Conservation (phyloP, 2,329 filamentous ascomycete genomes). For the Exophiala mesophila region DNA sequence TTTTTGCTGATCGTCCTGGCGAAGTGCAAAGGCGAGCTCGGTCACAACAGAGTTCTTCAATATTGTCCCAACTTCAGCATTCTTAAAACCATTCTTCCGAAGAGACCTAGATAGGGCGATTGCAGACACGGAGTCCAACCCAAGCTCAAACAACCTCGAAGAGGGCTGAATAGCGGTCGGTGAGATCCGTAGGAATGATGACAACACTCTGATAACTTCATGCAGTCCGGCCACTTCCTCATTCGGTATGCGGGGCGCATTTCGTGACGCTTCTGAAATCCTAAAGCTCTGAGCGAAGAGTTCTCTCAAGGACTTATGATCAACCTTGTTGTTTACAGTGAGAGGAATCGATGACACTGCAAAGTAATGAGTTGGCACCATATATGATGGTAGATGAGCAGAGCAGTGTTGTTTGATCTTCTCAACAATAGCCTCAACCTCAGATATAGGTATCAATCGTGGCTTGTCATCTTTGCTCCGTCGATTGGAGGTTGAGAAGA, state of each 20-base stretch:
- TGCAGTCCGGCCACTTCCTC: conserved; percentile 30
- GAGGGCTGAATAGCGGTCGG: conserved; percentile 44
- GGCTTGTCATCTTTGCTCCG: conserved; percentile 17
- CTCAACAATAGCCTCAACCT: conserved; percentile 39
- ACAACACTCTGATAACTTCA: conserved; percentile 46
- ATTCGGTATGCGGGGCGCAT: conserved; percentile 35
- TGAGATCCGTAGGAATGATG: conserved; percentile 43
- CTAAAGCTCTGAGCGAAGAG: conserved; percentile 55
- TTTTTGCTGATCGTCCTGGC: neutral
- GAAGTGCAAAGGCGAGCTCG: conserved; percentile 37
- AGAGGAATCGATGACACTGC: conserved; percentile 68
- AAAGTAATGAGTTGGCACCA: conserved; percentile 84
- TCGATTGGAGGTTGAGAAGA: conserved; percentile 46
- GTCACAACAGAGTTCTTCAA: conserved; percentile 57
- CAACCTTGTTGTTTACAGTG: conserved; percentile 85
- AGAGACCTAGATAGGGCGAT: conserved; percentile 64
- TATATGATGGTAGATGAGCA: conserved; percentile 69
- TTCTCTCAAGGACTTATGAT: conserved; percentile 62
- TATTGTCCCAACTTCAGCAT: conserved; percentile 60
- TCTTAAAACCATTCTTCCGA: conserved; percentile 56
- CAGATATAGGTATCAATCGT: conserved; percentile 36
- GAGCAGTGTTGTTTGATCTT: conserved; percentile 60
- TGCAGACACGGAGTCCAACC: conserved; percentile 81
- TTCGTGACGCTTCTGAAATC: conserved; percentile 53
- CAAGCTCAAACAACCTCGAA: conserved; percentile 76